Evolutionary conservation across 148 eudicot species (phyloP).

Genomic region (Simmondsia chinensis): DNA sequence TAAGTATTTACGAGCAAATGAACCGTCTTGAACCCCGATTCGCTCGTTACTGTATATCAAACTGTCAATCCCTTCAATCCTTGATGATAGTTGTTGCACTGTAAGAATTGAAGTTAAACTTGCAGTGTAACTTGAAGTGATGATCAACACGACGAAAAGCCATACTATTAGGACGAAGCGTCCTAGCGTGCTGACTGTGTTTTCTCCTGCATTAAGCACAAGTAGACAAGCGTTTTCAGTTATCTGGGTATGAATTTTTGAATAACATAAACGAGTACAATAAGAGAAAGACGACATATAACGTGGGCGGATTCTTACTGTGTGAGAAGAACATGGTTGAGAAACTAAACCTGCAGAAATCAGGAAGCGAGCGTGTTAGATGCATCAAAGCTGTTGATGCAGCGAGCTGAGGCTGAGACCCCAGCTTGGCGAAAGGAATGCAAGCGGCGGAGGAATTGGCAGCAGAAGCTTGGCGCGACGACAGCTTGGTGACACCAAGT

Average conservation of each 20-base stretch:
- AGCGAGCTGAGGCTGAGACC: no score
- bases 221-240: background rate
- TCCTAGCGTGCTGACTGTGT: constrained; percentile 65
- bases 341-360: constrained; percentile 86
- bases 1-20: constrained; percentile 67
- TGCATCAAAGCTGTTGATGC: no score
- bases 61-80: constrained; percentile 65
- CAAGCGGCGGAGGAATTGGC: no score
- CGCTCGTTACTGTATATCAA: constrained; percentile 52
- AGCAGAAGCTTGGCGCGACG: no score
- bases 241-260: no score
- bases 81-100: constrained; percentile 60
- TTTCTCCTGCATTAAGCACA: constrained; percentile 47
- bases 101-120: constrained; percentile 90
- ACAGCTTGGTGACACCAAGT: no score
- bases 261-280: constrained; percentile 6
- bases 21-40: constrained; percentile 79
- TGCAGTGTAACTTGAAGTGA: constrained; percentile 90
- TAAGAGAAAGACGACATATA: constrained; percentile 5
- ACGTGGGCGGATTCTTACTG: constrained; percentile 41
- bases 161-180: constrained; percentile 66
- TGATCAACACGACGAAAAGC: constrained; percentile 75
- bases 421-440: no score
- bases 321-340: constrained; percentile 95
- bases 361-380: no score